Percentiles rank a stretch among this genome's conserved stretches.
phyloP scores from a whole-genome alignment of 2,329 filamentous ascomycete genomes.

The Pseudogymnoascus sp. region DNA sequence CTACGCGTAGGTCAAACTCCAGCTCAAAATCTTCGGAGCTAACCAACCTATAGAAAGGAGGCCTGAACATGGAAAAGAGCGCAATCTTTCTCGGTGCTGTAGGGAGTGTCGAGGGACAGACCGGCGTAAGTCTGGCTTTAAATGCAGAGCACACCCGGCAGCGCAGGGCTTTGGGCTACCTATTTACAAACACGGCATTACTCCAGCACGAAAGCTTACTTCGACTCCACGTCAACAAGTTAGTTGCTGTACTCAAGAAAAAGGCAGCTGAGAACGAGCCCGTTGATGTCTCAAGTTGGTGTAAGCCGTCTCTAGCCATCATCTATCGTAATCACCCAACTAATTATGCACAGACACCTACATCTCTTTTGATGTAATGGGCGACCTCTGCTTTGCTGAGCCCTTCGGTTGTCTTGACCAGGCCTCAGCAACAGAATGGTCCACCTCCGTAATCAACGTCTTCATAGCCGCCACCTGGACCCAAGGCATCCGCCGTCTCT shows the following conservation, averaged over 20 bases:
- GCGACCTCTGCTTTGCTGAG: conserved; percentile 8
- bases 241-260: background rate
- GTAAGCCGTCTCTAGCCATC: background rate
- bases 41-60: background rate
- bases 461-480: background rate
- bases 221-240: background rate
- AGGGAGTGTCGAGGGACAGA: background rate
- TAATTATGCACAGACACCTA: background rate
- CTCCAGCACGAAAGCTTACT: background rate
- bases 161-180: background rate
- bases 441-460: background rate
- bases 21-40: background rate
- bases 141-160: background rate
- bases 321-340: background rate
- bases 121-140: background rate
- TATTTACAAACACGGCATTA: background rate
- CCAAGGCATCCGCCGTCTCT: conserved; percentile 4
- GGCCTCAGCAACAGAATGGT: background rate
- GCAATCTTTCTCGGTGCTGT: background rate
- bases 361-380: conserved; percentile 8
- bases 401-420: background rate
- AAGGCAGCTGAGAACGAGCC: background rate
- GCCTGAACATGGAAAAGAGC: background rate
- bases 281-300: background rate
- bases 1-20: background rate